These are phyloP conservation scores for Erythrophleum fordii DNA, from an alignment of 306 rosid species.

Conservation along the genomic window DNA sequence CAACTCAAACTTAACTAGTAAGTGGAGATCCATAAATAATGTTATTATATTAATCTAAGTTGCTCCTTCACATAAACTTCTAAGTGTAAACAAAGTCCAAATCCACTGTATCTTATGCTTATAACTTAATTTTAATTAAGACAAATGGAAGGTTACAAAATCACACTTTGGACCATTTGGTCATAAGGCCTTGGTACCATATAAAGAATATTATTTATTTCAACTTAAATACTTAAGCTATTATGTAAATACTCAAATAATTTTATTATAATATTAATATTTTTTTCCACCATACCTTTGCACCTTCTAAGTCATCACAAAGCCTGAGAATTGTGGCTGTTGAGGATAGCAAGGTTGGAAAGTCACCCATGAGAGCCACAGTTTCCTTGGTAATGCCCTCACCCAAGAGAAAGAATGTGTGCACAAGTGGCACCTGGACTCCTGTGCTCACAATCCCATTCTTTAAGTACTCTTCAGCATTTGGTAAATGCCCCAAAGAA, in stretches of 20 bases:
- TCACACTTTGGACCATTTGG: too few relatives aligned
- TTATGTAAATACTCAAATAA: too few relatives aligned
- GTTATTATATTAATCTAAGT: not conserved
- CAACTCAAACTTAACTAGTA: not conserved
- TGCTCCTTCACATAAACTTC: not conserved
- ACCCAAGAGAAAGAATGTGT: conserved; percentile 47
- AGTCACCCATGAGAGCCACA: conserved; percentile 28
- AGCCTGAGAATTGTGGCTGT: conserved; percentile 39
- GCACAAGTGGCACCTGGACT: conserved; percentile 46
- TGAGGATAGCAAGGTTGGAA: conserved; percentile 16
- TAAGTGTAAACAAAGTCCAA: too few relatives aligned
- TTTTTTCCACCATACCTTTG: not conserved
- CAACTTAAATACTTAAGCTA: too few relatives aligned
- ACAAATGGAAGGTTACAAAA: too few relatives aligned
- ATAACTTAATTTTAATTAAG: too few relatives aligned
- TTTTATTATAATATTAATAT: too few relatives aligned
- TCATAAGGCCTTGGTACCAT: too few relatives aligned
- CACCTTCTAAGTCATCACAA: conserved; percentile 39
- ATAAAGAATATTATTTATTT: too few relatives aligned
- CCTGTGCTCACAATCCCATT: conserved; percentile 48
- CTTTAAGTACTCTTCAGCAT: conserved; percentile 42
- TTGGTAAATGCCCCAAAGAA: conserved; percentile 39
- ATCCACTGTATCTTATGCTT: too few relatives aligned
- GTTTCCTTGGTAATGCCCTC: conserved; percentile 32
- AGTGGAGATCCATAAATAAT: not conserved